These are phyloP conservation scores for Euphrasia arctica DNA, from an alignment of 305 asterid genomes.

Conservation along the genomic window DNA sequence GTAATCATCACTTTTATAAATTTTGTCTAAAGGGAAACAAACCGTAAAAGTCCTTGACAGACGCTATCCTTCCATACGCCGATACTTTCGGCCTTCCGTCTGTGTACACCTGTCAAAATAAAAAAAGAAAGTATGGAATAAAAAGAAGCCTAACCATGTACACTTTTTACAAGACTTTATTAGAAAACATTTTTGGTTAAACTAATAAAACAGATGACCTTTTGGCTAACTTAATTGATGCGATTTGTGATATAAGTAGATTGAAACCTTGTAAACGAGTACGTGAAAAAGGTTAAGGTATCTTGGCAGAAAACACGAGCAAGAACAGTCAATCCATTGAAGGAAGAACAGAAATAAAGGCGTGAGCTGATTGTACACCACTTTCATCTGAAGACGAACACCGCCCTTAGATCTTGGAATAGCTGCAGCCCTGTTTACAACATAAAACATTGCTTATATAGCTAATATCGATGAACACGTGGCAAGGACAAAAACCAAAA, in stretches of 20 bases:
- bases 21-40: constrained; percentile 19
- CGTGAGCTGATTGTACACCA: constrained; percentile 66
- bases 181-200: too few relatives aligned
- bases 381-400: constrained; percentile 72
- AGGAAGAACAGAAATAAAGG: constrained; percentile 63
- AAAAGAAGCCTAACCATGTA: background rate
- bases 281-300: constrained; percentile 61
- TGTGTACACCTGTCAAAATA: constrained; percentile 53
- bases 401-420: constrained; percentile 84
- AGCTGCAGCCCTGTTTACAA: constrained; percentile 63
- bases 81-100: constrained; percentile 70
- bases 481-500: background rate
- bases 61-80: constrained; percentile 66
- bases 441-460: constrained; percentile 18
- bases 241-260: constrained; percentile 3
- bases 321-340: constrained; percentile 77
- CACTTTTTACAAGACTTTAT: too few relatives aligned
- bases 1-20: background rate
- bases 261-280: constrained; percentile 65
- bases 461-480: background rate
- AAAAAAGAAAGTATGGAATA: background rate
- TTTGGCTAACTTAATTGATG: constrained; percentile 10
- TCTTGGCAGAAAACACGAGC: constrained; percentile 55
- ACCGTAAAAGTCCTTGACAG: constrained; percentile 75
- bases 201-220: background rate